A percentile compares a stretch with the other conserved stretches of the same genome.
These are phyloP conservation scores for Lotus japonicus DNA, from an alignment of 306 rosid genomes.

Conservation along the genomic window DNA sequence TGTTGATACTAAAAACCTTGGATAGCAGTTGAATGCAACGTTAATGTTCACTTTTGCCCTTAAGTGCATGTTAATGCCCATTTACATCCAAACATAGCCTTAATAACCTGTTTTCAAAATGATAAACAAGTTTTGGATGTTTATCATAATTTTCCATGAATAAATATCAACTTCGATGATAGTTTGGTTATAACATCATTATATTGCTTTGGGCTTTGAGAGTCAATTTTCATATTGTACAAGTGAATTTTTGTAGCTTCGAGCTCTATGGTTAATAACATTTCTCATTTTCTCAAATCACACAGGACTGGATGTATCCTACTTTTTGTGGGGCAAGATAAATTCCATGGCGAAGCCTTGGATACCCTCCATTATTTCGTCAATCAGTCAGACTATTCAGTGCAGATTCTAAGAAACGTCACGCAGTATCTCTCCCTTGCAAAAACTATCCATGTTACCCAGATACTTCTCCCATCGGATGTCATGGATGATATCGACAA, in stretches of 20 bases:
- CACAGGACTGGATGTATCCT: slow-evolving; percentile 85
- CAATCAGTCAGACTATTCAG: slow-evolving; percentile 92
- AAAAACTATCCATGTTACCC: slow-evolving; percentile 72
- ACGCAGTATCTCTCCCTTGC: slow-evolving; percentile 91
- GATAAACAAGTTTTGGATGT: background rate
- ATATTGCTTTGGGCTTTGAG: background rate
- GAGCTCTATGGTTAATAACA: slow-evolving; percentile 18
- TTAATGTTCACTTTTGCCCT: too few species aligned
- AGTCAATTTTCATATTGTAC: background rate
- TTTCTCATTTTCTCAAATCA: slow-evolving; percentile 17
- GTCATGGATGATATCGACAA: slow-evolving; percentile 73
- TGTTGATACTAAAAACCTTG: background rate
- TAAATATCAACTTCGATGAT: background rate
- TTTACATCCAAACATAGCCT: too few species aligned
- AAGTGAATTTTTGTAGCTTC: background rate
- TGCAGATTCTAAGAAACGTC: slow-evolving; percentile 73
- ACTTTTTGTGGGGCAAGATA: slow-evolving; percentile 78
- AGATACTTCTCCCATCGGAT: slow-evolving; percentile 73
- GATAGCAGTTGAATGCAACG: too few species aligned
- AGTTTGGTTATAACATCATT: background rate
- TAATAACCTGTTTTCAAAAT: background rate
- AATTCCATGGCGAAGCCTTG: slow-evolving; percentile 72
- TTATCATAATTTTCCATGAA: background rate
- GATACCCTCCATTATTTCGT: slow-evolving; percentile 73
- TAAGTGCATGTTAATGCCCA: too few species aligned